Percentiles rank a stretch among this genome's conserved stretches.
phyloP scores from a whole-genome alignment of 306 rosid species.

The Oxytropis ochrocephala region DNA sequence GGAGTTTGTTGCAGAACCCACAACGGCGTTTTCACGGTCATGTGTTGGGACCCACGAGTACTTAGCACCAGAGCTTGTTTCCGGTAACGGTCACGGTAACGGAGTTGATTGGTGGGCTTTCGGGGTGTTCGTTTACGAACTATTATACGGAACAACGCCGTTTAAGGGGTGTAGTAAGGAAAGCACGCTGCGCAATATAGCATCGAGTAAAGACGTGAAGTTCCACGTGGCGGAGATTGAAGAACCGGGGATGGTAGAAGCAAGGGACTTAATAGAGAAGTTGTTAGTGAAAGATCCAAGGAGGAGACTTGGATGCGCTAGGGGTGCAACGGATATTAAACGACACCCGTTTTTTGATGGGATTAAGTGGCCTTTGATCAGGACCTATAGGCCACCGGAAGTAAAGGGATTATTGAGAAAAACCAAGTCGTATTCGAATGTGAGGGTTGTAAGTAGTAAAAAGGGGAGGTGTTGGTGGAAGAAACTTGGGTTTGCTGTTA shows the following conservation, averaged over 20 bases:
- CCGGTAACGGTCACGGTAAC: slow-evolving; percentile 72
- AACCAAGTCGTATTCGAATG: slow-evolving; percentile 28
- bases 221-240: slow-evolving; percentile 36
- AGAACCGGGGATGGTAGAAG: slow-evolving; percentile 46
- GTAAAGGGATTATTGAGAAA: slow-evolving; percentile 43
- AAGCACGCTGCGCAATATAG: slow-evolving; percentile 65
- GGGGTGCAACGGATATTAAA: slow-evolving; percentile 78
- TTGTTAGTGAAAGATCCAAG: slow-evolving; percentile 62
- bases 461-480: slow-evolving; percentile 52
- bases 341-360: slow-evolving; percentile 75
- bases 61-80: slow-evolving; percentile 71
- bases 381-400: slow-evolving; percentile 59
- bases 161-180: slow-evolving; percentile 74
- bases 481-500: slow-evolving; percentile 25
- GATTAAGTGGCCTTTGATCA: slow-evolving; percentile 82
- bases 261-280: slow-evolving; percentile 57
- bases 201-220: slow-evolving; percentile 39
- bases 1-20: slow-evolving; percentile 83
- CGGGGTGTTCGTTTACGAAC: slow-evolving; percentile 63
- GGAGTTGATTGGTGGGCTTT: slow-evolving; percentile 99
- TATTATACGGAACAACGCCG: slow-evolving; percentile 74
- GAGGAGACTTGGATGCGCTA: slow-evolving; percentile 51
- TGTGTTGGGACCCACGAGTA: slow-evolving; percentile 95
- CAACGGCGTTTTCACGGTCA: slow-evolving; percentile 63
- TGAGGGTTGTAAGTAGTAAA: slow-evolving; percentile 23